These are phyloP conservation scores for Epichloe aotearoae DNA, from an alignment of 2,329 filamentous ascomycete genomes.

Conservation along the genomic window DNA sequence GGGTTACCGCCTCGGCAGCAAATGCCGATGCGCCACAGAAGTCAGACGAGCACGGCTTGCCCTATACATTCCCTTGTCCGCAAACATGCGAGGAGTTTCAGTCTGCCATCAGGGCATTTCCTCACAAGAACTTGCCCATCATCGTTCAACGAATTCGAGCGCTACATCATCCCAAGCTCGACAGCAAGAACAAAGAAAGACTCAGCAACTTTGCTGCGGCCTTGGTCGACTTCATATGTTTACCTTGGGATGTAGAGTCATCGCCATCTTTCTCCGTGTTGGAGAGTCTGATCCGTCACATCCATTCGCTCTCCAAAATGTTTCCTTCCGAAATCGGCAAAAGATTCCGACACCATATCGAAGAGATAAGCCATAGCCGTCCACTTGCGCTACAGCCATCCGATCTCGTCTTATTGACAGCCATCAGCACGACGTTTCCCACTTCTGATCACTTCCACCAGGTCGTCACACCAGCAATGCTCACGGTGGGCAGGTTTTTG, in stretches of 20 bases:
- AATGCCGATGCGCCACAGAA: slow-evolving; percentile 21
- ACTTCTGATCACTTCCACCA: slow-evolving; percentile 97
- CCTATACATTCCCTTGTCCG: slow-evolving; percentile 80
- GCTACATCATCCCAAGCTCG: slow-evolving; percentile 80
- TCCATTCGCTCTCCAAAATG: slow-evolving; percentile 83
- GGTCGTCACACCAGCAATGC: slow-evolving; percentile 78
- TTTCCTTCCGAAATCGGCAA: slow-evolving; percentile 67
- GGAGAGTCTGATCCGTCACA: slow-evolving; percentile 73
- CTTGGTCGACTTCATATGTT: slow-evolving; percentile 49
- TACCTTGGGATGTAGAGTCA: slow-evolving; percentile 28
- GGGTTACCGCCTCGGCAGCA: slow-evolving; percentile 27
- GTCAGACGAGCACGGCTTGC: slow-evolving; percentile 44
- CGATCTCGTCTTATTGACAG: slow-evolving; percentile 73
- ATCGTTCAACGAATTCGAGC: slow-evolving; percentile 83
- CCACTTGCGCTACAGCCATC: slow-evolving; percentile 45
- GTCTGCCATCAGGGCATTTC: slow-evolving; percentile 47
- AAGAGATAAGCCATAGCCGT: slow-evolving; percentile 35
- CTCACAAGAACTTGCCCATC: slow-evolving; percentile 54
- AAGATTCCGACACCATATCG: slow-evolving; percentile 63
- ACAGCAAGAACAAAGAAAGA: slow-evolving; percentile 72
- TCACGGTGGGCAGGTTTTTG: slow-evolving; percentile 73
- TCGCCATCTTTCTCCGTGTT: slow-evolving; percentile 52
- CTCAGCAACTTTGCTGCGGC: slow-evolving; percentile 53
- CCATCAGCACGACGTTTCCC: slow-evolving; percentile 73
- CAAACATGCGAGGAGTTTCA: slow-evolving; percentile 63